Percentiles rank a stretch among this genome's conserved stretches.
phyloP scores from a whole-genome alignment of 169 alveolate genomes.

The Eimeria brunetti region DNA sequence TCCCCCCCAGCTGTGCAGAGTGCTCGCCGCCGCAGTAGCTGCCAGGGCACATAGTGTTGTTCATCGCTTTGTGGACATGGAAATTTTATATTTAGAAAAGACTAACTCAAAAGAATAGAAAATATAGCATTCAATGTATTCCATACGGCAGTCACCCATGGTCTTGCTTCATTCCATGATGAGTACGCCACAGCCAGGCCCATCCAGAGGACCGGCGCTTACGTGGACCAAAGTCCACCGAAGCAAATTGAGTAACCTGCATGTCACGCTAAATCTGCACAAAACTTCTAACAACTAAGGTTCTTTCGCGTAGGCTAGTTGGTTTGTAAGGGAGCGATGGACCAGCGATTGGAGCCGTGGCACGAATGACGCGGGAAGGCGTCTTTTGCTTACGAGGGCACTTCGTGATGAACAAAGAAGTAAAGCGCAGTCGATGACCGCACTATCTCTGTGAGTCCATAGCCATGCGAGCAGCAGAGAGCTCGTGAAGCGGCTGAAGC shows the following conservation, averaged over 20 bases:
- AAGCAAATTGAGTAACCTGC: neutral
- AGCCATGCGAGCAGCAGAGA: neutral
- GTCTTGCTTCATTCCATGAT: neutral
- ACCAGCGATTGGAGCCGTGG: neutral
- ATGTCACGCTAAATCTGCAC: neutral
- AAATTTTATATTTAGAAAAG: neutral
- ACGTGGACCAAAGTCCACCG: neutral
- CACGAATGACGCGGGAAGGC: neutral
- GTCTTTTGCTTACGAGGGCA: neutral
- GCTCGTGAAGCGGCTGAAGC: neutral
- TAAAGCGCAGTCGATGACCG: neutral
- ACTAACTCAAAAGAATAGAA: neutral
- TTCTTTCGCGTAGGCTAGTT: neutral
- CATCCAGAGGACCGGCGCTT: neutral
- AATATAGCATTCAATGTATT: neutral
- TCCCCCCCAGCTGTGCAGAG: slow-evolving; percentile 25
- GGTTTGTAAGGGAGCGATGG: neutral
- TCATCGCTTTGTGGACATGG: neutral
- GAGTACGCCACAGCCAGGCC: neutral
- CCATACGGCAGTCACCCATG: neutral
- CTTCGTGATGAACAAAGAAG: neutral
- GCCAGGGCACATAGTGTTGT: neutral
- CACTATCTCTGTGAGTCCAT: neutral
- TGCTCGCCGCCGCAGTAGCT: neutral
- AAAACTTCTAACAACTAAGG: neutral